A percentile compares a stretch with the other conserved stretches of the same genome.
These are phyloP conservation scores for Taphrina flavorubra DNA, from an alignment of 1,139 yeast species.

Conservation along the genomic window DNA sequence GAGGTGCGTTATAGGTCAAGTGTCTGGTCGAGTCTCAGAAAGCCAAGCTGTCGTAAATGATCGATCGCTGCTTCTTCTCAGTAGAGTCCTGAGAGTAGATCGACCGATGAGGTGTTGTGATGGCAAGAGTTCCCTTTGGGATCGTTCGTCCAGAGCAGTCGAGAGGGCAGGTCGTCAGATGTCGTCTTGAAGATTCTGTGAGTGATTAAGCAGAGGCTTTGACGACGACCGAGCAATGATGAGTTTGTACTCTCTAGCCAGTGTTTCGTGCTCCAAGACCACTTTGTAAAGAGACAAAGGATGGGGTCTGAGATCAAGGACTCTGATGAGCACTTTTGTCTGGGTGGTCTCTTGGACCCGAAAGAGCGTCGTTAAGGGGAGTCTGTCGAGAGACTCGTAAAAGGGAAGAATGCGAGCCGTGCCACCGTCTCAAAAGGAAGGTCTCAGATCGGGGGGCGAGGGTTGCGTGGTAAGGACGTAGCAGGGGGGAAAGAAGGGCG, in stretches of 20 bases:
- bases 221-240: conserved; percentile 1
- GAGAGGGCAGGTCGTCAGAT: not conserved
- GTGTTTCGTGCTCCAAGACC: no score
- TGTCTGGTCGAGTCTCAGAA: not conserved
- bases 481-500: not conserved
- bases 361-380: not conserved
- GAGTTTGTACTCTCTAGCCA: not conserved
- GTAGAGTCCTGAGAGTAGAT: no score
- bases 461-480: not conserved
- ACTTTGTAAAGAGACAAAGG: no score
- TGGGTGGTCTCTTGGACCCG: no score
- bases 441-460: conserved; percentile 2
- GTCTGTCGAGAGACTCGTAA: not conserved
- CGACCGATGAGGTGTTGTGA: no score
- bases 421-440: conserved; percentile 4
- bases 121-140: no score
- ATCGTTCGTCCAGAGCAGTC: not conserved
- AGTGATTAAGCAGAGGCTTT: no score
- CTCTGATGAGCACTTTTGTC: no score
- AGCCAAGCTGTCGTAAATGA: not conserved
- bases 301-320: not conserved
- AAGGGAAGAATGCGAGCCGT: not conserved
- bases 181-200: no score
- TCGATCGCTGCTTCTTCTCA: no score
- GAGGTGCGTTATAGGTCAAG: not conserved